Evolutionary conservation across 2,329 filamentous ascomycete genomes (phyloP), one percentile per base, ranked within the genome.

Genomic region (Alternaria sp.): DNA sequence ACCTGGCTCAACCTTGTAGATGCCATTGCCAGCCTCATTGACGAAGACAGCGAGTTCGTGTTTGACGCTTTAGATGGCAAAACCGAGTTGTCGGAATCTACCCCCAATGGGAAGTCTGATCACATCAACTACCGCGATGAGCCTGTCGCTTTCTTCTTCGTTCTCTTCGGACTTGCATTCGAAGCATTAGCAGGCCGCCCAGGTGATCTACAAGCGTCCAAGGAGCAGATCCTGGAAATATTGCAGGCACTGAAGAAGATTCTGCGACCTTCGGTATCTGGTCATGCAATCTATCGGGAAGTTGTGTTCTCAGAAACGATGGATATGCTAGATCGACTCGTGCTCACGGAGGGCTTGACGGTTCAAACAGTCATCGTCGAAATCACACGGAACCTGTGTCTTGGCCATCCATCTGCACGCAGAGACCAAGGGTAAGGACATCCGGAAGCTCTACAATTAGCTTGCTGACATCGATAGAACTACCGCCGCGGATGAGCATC

Each of bases 91-190:
- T 71, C 78, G 15, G 73, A 65, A 67, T 30, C 79, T 11, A 71
- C 74, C 11, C 68, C 77, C 3, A 83, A 86, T 46, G 82, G 84
- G 15, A 92, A 91, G 76, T 87, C 86, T 52, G 92, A 95, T 68
- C 73, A 76, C 30, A 98, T 99, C 82, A 98, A 98, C 79, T 99
- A 99, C 78, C 92, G 96, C 51, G 95, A 98, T 75, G 96, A 99
- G 77, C 96, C 96, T 0, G 93, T 98, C 2, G 96, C 96, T 0
- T 99, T 99, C 85, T 99, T 99, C 84, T 99, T 99, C 74, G 95
- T 99, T 13, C 86, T 99, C 0, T 99, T 98, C 72, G 96, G 96
- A 11, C 90, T 99, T 61, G 93, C 95, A 0, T 98, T 99, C 71
- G 96, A 99, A 81, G 95, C 96, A 17, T 87, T 99, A 21, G 95